Percentiles rank a stretch among this genome's conserved stretches.
These are phyloP conservation scores for Vaccinium macrocarpon DNA, from an alignment of 148 eudicot genomes.

Conservation along the genomic window DNA sequence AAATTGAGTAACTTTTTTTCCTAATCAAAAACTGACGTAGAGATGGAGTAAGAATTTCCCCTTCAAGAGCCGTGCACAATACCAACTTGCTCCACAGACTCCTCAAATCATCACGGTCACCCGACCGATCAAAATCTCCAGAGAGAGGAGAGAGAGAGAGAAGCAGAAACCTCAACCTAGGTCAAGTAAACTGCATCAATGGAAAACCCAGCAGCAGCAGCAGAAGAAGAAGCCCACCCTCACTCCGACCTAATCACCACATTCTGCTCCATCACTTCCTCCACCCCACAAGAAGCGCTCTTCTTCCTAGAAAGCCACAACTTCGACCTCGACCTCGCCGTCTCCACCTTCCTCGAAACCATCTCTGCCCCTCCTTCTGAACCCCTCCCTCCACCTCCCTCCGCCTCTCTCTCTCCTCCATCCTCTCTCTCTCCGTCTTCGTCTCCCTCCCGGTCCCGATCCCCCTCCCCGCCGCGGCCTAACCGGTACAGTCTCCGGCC, in stretches of 20 bases:
- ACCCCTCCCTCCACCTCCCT: constrained; percentile 14
- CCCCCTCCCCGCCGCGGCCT: constrained; percentile 13
- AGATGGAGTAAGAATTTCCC: too few relatives aligned
- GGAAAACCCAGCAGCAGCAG: constrained; percentile 12
- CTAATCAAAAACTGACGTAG: too few relatives aligned
- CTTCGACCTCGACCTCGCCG: constrained; percentile 74
- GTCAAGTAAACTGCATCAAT: constrained; percentile 2
- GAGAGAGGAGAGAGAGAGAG: background rate
- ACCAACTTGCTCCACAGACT: background rate
- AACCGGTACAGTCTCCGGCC: constrained; percentile 45
- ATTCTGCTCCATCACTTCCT: constrained; percentile 61
- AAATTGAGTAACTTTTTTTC: too few relatives aligned
- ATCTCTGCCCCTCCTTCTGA: constrained; percentile 20
- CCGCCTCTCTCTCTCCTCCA: constrained; percentile 25
- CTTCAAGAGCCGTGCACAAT: background rate
- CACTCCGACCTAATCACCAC: constrained; percentile 37
- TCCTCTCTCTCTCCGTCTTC: constrained; percentile 53
- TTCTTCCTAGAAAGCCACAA: constrained; percentile 76
- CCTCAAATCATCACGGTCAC: background rate
- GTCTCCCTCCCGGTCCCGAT: constrained; percentile 20
- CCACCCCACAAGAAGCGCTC: constrained; percentile 51
- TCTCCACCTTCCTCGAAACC: constrained; percentile 73
- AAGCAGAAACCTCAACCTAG: background rate
- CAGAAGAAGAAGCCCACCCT: constrained; percentile 18
- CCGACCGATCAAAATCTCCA: background rate